phyloP scores from a whole-genome alignment of 2,329 filamentous ascomycete genomes.

The Orbilia oligospora region DNA sequence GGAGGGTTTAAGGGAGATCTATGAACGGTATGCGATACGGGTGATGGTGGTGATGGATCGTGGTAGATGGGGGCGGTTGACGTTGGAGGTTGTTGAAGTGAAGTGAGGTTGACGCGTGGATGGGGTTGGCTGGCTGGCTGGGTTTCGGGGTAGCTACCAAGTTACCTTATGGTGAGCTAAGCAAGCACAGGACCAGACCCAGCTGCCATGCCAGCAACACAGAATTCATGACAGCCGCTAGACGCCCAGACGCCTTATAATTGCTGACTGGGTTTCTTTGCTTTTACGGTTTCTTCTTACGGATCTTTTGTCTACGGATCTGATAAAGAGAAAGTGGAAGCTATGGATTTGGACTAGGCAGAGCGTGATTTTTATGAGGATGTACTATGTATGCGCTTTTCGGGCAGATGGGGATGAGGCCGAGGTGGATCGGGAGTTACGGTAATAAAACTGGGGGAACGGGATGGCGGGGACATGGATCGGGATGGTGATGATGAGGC shows the following conservation, averaged over 20 bases:
- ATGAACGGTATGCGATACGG: conserved; percentile 15
- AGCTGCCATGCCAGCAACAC: conserved; percentile 3
- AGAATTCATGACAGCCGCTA: background rate
- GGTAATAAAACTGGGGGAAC: conserved; percentile 16
- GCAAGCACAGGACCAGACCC: conserved; percentile 16
- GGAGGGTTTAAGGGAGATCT: background rate
- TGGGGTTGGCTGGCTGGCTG: conserved; percentile 20
- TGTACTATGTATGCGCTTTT: background rate
- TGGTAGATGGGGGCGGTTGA: background rate
- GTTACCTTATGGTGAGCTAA: conserved; percentile 12
- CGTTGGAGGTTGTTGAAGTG: conserved; percentile 11
- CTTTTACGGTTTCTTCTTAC: background rate
- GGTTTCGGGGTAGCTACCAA: conserved; percentile 2
- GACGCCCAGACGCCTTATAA: conserved; percentile 5
- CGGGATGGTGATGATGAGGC: conserved; percentile 30
- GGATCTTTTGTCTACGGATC: conserved; percentile 2
- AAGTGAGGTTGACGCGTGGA: conserved; percentile 53
- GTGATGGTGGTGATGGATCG: background rate
- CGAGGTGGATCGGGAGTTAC: conserved; percentile 46
- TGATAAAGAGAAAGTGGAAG: conserved; percentile 2
- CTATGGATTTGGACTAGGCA: too few species aligned
- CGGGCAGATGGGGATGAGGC: conserved; percentile 39
- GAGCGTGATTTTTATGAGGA: background rate
- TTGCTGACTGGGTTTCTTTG: background rate
- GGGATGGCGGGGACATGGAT: conserved; percentile 35